A percentile compares a stretch with the other conserved stretches of the same genome.
Evolutionary conservation across 192 early-diverging fungal species (phyloP).

Genomic region (Coemansia furcata): DNA sequence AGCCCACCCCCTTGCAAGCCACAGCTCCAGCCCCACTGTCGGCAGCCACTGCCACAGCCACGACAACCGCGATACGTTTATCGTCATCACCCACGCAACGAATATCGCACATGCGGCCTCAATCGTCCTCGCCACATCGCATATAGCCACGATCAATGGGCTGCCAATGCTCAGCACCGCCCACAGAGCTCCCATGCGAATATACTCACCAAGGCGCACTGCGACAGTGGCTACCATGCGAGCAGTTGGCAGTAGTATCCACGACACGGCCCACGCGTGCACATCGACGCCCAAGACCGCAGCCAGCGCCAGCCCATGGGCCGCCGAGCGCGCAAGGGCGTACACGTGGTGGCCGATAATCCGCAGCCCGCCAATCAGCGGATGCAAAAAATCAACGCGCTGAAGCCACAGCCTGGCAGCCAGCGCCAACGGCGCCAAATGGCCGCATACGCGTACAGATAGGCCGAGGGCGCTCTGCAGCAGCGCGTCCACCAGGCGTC

Average conservation of each 20-base stretch:
- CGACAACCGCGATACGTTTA: not conserved
- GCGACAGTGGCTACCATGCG: not conserved
- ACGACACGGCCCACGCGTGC: not conserved
- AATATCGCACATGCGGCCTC: not conserved
- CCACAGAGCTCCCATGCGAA: not conserved
- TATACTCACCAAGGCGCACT: not conserved
- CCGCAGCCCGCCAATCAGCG: not conserved
- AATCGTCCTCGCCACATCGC: not conserved
- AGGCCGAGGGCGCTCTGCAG: not conserved
- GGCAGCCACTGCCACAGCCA: not conserved
- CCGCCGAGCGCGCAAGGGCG: not conserved
- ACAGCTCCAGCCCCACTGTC: not conserved
- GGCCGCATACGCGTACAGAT: not conserved
- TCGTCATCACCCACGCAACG: not conserved
- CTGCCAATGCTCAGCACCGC: not conserved
- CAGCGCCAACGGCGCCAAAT: not conserved
- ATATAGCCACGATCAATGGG: not conserved
- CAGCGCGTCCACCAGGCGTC: conserved; percentile 5
- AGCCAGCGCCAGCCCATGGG: not conserved
- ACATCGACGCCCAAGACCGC: not conserved
- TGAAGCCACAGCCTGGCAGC: not conserved
- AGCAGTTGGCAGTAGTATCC: not conserved
- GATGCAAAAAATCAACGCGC: not conserved
- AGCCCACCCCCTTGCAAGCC: not conserved
- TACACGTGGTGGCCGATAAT: not conserved